Evolutionary conservation across 139 green algal genomes (phyloP).

Genomic region (Chlamydomonas asymmetrica): DNA sequence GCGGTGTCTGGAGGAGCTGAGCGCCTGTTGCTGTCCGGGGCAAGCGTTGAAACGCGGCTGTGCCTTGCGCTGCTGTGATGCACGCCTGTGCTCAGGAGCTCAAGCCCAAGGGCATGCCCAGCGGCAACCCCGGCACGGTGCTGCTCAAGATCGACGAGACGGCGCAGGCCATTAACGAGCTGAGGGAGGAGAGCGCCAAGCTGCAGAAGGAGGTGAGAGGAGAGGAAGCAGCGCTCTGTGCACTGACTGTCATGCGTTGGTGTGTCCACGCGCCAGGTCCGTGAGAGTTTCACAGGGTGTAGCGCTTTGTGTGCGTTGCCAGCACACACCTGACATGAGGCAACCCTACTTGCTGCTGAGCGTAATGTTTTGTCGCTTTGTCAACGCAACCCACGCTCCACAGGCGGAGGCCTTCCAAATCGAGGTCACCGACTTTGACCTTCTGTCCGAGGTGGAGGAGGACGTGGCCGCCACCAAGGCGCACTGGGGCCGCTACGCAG

Average conservation of each 20-base stretch:
- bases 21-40: no score
- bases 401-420: slow-evolving; percentile 73
- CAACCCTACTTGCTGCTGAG: background rate
- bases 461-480: slow-evolving; percentile 61
- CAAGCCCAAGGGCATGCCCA: slow-evolving; percentile 65
- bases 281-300: background rate
- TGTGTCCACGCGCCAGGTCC: background rate
- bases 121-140: slow-evolving; percentile 63
- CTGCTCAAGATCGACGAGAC: slow-evolving; percentile 70
- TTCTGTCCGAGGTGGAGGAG: slow-evolving; percentile 55
- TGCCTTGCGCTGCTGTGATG: slow-evolving; percentile 24
- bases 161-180: slow-evolving; percentile 41
- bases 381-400: background rate
- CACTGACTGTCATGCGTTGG: background rate
- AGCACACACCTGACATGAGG: no score
- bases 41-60: no score
- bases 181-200: slow-evolving; percentile 56
- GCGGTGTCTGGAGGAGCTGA: no score
- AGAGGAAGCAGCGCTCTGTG: background rate
- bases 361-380: background rate
- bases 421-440: slow-evolving; percentile 51
- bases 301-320: slow-evolving; percentile 2
- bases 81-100: no score
- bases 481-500: slow-evolving; percentile 50
- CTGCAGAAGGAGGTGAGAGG: slow-evolving; percentile 46